Conservation (phyloP, 2,329 filamentous ascomycete species). For the Colletotrichum lini region DNA sequence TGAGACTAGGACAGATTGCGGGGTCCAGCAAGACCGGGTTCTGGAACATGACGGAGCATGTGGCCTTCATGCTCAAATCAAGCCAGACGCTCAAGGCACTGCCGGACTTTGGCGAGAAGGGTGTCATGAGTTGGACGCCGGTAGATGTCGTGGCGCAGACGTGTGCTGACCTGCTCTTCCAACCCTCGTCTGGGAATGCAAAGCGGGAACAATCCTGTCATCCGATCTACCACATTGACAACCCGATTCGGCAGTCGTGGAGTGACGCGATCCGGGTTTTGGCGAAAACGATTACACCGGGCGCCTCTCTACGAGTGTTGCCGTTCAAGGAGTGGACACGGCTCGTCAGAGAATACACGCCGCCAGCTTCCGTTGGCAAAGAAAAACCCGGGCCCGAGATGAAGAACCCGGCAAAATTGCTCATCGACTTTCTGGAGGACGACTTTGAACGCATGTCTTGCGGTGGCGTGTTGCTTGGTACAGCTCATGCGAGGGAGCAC, state of each 20-base stretch:
- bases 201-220: neutral
- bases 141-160: conserved; percentile 52
- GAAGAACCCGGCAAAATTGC: neutral
- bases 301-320: neutral
- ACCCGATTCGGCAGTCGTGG: conserved; percentile 1
- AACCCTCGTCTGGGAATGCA: neutral
- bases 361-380: neutral
- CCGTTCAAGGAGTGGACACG: neutral
- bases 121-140: conserved; percentile 60
- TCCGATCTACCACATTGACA: conserved; percentile 5
- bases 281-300: neutral
- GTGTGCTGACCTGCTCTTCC: neutral
- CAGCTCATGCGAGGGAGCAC: neutral
- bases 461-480: neutral
- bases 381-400: conserved; percentile 1
- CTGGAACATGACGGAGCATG: conserved; percentile 56
- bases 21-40: neutral
- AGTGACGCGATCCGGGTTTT: neutral
- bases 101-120: conserved; percentile 55
- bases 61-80: conserved; percentile 65
- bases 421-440: neutral
- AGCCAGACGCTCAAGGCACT: conserved; percentile 60
- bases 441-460: conserved; percentile 1
- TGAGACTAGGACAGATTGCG: conserved; percentile 50
- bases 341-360: conserved; percentile 1